Conservation (phyloP, 495 filamentous ascomycete genomes). For the Penicillium pancosmium region DNA sequence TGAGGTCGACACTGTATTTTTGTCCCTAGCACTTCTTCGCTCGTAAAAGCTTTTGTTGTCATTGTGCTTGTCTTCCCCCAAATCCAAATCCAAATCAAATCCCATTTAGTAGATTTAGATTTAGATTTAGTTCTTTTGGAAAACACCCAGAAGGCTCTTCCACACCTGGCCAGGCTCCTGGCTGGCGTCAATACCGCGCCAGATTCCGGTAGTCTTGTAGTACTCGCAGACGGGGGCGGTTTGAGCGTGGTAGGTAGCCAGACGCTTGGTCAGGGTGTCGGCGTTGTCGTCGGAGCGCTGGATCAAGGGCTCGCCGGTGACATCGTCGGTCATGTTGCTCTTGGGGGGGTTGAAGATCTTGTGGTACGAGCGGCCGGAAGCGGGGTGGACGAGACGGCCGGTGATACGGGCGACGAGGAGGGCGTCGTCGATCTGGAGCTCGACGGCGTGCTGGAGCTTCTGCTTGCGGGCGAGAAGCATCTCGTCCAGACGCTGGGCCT, state of each 20-base stretch:
- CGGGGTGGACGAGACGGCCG: slow-evolving; percentile 92
- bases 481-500: slow-evolving; percentile 89
- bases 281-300: slow-evolving; percentile 97
- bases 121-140: slow-evolving; percentile 57
- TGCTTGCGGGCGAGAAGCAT: slow-evolving; percentile 78
- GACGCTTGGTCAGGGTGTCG: slow-evolving; percentile 93
- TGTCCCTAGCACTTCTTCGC: neutral
- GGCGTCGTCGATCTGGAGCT: slow-evolving; percentile 94
- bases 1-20: slow-evolving; percentile 8
- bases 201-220: slow-evolving; percentile 96
- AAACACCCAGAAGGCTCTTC: slow-evolving; percentile 86
- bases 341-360: slow-evolving; percentile 99
- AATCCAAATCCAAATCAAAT: slow-evolving; percentile 3
- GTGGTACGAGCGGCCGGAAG: slow-evolving; percentile 95
- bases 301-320: slow-evolving; percentile 95
- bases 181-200: slow-evolving; percentile 93
- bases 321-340: slow-evolving; percentile 88
- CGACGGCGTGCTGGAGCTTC: slow-evolving; percentile 88
- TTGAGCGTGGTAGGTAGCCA: slow-evolving; percentile 92
- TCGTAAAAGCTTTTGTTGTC: too few relatives aligned
- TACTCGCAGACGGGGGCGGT: slow-evolving; percentile 90
- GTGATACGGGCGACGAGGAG: slow-evolving; percentile 96
- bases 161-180: slow-evolving; percentile 96
- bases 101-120: neutral
- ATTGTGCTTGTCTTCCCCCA: too few relatives aligned